Evolutionary conservation across 441 rosid species (phyloP), one percentile per base, ranked within the genome.

Genomic region (Arabidopsis hybrid): DNA sequence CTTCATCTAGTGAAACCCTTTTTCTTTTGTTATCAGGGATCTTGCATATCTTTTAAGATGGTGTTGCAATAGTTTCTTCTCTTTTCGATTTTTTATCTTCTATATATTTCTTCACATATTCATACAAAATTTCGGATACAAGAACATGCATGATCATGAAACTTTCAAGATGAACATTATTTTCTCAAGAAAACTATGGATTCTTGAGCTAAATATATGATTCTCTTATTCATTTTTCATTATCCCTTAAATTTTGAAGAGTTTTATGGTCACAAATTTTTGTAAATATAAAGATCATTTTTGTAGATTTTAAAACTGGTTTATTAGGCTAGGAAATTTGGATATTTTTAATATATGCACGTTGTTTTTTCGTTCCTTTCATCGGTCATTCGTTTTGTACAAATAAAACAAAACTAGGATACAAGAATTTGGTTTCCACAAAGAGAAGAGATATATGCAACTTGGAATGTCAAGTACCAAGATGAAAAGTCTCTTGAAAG

Each of bases 401-500:
- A 32, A 11, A 12, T 12, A 17, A 50, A 65, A 35, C 1, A 9
- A 69, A 59, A 35, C 29, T 3, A 40, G 18, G 60, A 60, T 26
- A 21, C 26, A n/a, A 60, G 10, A 21, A 26, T 10, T 60, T 60
- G 4, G 40, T 26, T 13, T 4, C 52, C 13, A 18, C 26, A 2
- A 43, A 72, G 45, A 58, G 32, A 34, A 49, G 52, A 38, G 14
- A 49, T 47, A 32, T 26, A 74, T 73, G 78, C 60, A 74, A 40
- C 29, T 66, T 1, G 58, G 32, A 65, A 29, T 85, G 92, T 72
- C 89, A 36, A 89, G 85, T 80, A 80, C 60, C 64, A 86, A 88
- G 85, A 77, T 93, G 96, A 93, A 93, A 77, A 91, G 95, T 69
- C 91, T 93, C 45, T 72, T 93, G 31, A 93, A 83, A 75, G 97